Base-by-base conservation (phyloP, 2,329 filamentous ascomycete species). In the Aspergillus tubingensis region DNA sequence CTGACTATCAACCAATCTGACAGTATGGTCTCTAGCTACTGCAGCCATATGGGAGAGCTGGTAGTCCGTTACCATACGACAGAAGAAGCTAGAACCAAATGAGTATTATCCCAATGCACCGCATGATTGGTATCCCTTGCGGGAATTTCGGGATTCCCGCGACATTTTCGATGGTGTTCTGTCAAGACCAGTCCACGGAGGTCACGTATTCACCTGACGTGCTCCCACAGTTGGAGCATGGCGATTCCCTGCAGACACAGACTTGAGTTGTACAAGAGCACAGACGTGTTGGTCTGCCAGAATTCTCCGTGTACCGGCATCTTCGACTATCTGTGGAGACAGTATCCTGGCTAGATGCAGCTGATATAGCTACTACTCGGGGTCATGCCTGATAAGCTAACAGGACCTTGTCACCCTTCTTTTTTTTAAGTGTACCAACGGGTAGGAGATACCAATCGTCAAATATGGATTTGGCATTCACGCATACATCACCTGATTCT, bases 201-300 rank as follows among this genome's bases (percentile, higher is more conserved):
- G 32, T 39, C 44, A 59, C 57, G 57, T 59, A 59, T 55, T 36
- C 32, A 23, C 21, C 19, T 50, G 36, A 32, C 17, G 49, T 53
- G 49, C 38, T 23, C 53, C 43, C 48, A 47, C 48, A 32, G 17
- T 25, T 39, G 36, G 47, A 25, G 32, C 17, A 23, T 21, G 32
- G 23, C 32, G 19, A 23, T 54, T 41, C 19, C 48, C 32, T 43
- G 41, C 36, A 25, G 53, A 54, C 15, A 43, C 57, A 43, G 43
- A 41, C 32, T 43, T 55, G 57, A 55, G 51, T 55, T 59, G 57
- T 59, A 54, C 57, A 59, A 39, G 17, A 19, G 43, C 27, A 57
- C 27, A 38, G 41, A 17, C 23, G 30, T 57, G 54, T 17, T 48
- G 54, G 8, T n/a, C 54, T 21, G 25, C 47, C 6, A 30, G 47